Percentiles rank a stretch among this genome's conserved stretches.
Conservation (phyloP, 305 asterid genomes). For the Fraxinus xanthoxyloides region DNA sequence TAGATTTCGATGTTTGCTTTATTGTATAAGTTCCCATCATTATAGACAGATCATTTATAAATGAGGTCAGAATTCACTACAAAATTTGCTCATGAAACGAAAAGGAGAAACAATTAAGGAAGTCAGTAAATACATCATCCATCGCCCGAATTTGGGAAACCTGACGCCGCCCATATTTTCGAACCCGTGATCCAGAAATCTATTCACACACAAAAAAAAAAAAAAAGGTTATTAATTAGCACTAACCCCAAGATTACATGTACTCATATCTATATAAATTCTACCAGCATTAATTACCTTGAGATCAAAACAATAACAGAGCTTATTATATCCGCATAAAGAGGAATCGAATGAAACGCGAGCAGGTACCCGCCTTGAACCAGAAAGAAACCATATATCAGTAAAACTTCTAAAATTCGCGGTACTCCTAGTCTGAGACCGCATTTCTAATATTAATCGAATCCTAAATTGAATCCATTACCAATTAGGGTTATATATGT, state of each 20-base stretch:
- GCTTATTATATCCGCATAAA: slow-evolving; percentile 9
- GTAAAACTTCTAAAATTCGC: slow-evolving; percentile 25
- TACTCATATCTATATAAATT: slow-evolving; percentile 11
- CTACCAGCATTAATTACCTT: slow-evolving; percentile 35
- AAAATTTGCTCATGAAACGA: background rate
- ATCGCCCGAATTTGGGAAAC: slow-evolving; percentile 42
- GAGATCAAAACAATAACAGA: slow-evolving; percentile 22
- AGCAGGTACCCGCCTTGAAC: slow-evolving; percentile 21
- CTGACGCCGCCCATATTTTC: slow-evolving; percentile 36
- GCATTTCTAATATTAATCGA: slow-evolving; percentile 35
- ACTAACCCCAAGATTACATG: slow-evolving; percentile 8
- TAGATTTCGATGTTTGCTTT: background rate
- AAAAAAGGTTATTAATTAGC: background rate
- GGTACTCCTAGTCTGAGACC: slow-evolving; percentile 33
- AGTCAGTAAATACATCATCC: slow-evolving; percentile 54
- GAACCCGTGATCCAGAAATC: slow-evolving; percentile 45
- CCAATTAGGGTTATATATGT: background rate
- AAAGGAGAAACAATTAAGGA: background rate
- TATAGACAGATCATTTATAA: background rate
- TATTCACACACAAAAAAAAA: slow-evolving; percentile 21
- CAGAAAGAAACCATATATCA: slow-evolving; percentile 29
- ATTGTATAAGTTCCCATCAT: background rate
- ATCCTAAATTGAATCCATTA: slow-evolving; percentile 11
- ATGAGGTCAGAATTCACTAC: background rate
- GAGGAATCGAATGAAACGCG: slow-evolving; percentile 30